Base-by-base conservation (phyloP, 768 basidiomycete genomes). In the Porphyrellus cyaneotinctus region DNA sequence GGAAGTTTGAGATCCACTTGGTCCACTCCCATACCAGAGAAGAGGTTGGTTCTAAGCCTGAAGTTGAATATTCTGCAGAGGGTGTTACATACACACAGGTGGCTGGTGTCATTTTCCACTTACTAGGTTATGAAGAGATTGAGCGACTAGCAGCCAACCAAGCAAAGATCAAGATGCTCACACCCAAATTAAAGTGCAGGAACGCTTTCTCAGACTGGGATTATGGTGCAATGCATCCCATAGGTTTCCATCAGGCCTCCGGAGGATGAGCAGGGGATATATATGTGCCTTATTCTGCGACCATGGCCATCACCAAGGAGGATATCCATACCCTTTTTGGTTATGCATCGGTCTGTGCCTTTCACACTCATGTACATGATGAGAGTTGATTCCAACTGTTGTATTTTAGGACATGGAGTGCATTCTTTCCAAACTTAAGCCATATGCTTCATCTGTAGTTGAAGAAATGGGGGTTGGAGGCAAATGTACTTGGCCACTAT, bases 351-450 rank as follows among this genome's bases (percentile, higher is more conserved):
- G 37, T 38, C 6, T 20, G 37, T 22, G 31, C 2, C 20, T 31
- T 52, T 24, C 5, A 36, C n/a, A 8, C 22, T 6, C 37, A 41
- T 3, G 32, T 32, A 6, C 12, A 32, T 32, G 32, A 6, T 28
- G 4, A 9, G 9, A 28, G 26, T n/a, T n/a, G n/a, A n/a, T n/a
- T n/a, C n/a, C n/a, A n/a, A n/a, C n/a, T n/a, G n/a, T n/a, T n/a
- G n/a, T n/a, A n/a, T n/a, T n/a, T n/a, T 8, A 57, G 52, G 49
- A 51, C 18, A 51, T 54, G 0, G 44, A 57, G 12, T 47, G 35
- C 1, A 1, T 57, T 0, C 49, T 57, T 5, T n/a, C 41, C 9
- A 33, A 7, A 4, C 11, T 57, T 0, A n/a, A 54, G n/a, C 41
- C 30, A 1, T 26, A 50, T 26, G 39, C 49, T 20, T 30, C 39